Evolutionary conservation across 192 early-diverging fungal species (phyloP).

Genomic region (Funneliformis mosseae): DNA sequence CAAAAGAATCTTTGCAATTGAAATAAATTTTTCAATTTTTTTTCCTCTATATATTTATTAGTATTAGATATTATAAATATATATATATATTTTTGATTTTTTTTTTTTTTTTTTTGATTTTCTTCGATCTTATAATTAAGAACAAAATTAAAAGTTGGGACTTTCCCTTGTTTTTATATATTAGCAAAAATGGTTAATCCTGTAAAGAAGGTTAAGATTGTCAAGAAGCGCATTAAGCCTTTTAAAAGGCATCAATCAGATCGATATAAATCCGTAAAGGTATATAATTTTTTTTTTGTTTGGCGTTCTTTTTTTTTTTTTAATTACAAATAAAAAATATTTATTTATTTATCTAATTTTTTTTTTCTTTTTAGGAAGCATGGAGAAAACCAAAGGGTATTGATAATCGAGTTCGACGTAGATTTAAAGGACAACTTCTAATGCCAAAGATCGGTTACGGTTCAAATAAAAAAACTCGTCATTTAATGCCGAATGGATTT

Average conservation of each 20-base stretch:
- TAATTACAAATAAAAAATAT: background rate
- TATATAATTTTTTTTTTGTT: conserved; percentile 44
- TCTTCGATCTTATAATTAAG: too few relatives aligned
- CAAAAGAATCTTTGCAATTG: too few relatives aligned
- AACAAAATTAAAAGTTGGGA: too few relatives aligned
- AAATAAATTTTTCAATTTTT: too few relatives aligned
- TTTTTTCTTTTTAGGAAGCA: conserved; percentile 64
- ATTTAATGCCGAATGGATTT: conserved; percentile 98
- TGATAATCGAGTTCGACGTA: conserved; percentile 95
- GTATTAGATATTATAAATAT: too few relatives aligned
- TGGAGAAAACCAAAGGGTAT: conserved; percentile 99
- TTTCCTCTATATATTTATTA: too few relatives aligned
- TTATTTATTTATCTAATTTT: background rate
- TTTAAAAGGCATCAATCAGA: conserved; percentile 99
- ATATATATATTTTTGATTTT: too few relatives aligned
- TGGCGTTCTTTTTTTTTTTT: background rate
- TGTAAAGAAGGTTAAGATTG: conserved; percentile 90
- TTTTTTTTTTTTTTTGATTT: too few relatives aligned
- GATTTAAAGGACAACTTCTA: conserved; percentile 96
- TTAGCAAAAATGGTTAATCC: conserved; percentile 86
- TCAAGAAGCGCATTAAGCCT: conserved; percentile 98
- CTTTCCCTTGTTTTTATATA: background rate
- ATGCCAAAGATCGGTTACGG: conserved; percentile 99
- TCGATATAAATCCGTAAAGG: conserved; percentile 94
- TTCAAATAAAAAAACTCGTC: conserved; percentile 94